These are phyloP conservation scores for Tritrichomonas musculus DNA, from an alignment of 208 protist species.

Conservation along the genomic window DNA sequence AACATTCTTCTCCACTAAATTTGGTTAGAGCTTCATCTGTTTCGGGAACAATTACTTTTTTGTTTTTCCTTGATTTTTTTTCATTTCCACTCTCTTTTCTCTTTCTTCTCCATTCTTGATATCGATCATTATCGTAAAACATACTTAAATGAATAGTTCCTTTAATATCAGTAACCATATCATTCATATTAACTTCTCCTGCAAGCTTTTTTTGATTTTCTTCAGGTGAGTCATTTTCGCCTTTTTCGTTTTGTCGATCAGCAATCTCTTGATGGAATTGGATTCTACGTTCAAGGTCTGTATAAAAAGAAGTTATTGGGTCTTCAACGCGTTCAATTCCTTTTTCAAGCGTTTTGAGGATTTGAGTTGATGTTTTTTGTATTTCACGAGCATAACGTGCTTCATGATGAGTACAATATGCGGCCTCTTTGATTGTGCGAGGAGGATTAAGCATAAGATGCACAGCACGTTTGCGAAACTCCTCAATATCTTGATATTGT, in stretches of 20 bases:
- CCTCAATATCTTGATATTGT: conserved; percentile 11
- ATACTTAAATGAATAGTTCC: not conserved
- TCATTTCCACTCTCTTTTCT: not conserved
- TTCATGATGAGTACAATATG: not conserved
- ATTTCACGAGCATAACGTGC: not conserved
- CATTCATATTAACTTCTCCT: not conserved
- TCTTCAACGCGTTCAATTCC: not conserved
- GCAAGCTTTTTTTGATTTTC: not conserved
- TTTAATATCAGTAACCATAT: not conserved
- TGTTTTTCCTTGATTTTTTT: not conserved
- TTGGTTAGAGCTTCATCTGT: conserved; percentile 36
- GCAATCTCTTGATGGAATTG: not conserved
- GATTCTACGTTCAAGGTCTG: not conserved
- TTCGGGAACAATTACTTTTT: not conserved
- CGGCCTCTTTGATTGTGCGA: not conserved
- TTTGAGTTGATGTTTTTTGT: not conserved
- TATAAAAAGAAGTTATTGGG: not conserved
- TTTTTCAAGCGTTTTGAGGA: not conserved
- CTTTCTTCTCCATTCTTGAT: not conserved
- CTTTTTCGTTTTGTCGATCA: not conserved
- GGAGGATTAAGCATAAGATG: not conserved
- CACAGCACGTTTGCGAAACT: not conserved
- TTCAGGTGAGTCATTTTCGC: not conserved
- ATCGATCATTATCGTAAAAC: conserved; percentile 28
- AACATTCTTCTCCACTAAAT: conserved; percentile 52